These are phyloP conservation scores for Tuber melanosporum DNA, from an alignment of 495 filamentous ascomycete species.

Conservation along the genomic window DNA sequence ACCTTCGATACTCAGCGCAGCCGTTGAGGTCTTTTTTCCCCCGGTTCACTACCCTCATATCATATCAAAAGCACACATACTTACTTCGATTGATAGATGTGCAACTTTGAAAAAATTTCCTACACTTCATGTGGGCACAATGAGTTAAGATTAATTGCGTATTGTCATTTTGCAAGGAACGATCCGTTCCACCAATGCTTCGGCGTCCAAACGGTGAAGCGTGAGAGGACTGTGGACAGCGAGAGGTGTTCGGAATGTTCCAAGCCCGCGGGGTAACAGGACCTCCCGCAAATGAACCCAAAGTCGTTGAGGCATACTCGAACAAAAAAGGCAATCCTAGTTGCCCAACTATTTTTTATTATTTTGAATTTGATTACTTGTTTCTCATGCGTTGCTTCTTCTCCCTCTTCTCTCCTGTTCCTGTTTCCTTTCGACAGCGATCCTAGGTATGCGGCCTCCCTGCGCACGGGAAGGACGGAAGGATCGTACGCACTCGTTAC, in stretches of 20 bases:
- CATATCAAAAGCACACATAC: not conserved
- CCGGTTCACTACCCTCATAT: not conserved
- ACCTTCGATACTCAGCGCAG: not conserved
- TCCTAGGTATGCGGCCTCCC: not conserved
- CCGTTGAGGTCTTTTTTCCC: not conserved
- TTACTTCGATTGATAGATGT: constrained; percentile 47
- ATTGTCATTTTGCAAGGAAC: constrained; percentile 66
- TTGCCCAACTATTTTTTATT: not conserved
- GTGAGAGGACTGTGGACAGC: constrained; percentile 37
- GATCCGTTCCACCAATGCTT: constrained; percentile 59
- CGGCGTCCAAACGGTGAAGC: constrained; percentile 54
- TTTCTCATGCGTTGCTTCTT: not conserved
- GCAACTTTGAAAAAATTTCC: constrained; percentile 59
- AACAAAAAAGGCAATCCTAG: not conserved
- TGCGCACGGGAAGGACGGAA: not conserved
- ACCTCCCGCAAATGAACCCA: not conserved
- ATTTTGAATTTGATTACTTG: not conserved
- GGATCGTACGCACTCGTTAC: not conserved
- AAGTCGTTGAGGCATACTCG: not conserved
- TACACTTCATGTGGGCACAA: constrained; percentile 55
- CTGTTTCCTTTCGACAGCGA: not conserved
- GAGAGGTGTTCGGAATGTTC: constrained; percentile 29
- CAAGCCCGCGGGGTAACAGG: not conserved
- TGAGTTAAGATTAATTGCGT: constrained; percentile 51
- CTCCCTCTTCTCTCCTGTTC: not conserved